Evolutionary conservation across 805 yeast genomes (phyloP).

Genomic region (Suhomyces xylopsoci): DNA sequence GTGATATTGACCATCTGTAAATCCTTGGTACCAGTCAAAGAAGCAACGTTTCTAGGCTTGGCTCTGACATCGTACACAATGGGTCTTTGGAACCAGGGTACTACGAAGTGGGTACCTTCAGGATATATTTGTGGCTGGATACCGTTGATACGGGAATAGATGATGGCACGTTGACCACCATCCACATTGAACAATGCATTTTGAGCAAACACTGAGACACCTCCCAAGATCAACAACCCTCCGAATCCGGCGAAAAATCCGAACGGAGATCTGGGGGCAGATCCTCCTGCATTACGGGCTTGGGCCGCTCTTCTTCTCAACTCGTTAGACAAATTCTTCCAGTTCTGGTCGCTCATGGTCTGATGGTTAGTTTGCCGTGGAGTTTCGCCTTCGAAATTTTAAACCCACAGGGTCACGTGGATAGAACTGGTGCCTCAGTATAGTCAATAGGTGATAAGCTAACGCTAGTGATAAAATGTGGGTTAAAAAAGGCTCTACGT

Average conservation of each 20-base stretch:
- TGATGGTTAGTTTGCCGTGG: neutral
- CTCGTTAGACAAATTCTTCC: slow-evolving; percentile 41
- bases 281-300: slow-evolving; percentile 23
- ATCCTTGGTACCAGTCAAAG: slow-evolving; percentile 96
- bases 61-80: slow-evolving; percentile 93
- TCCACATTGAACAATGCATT: slow-evolving; percentile 65
- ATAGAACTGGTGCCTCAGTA: neutral
- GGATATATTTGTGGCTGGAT: slow-evolving; percentile 76
- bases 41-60: slow-evolving; percentile 92
- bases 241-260: slow-evolving; percentile 43
- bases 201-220: slow-evolving; percentile 38
- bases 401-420: neutral
- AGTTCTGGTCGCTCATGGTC: slow-evolving; percentile 40
- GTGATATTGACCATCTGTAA: slow-evolving; percentile 98
- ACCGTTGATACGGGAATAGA: slow-evolving; percentile 85
- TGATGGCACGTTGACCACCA: slow-evolving; percentile 98
- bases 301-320: slow-evolving; percentile 39
- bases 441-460: neutral
- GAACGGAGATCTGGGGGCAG: slow-evolving; percentile 34
- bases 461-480: neutral
- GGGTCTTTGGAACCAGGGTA: slow-evolving; percentile 95
- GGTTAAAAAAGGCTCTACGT: neutral
- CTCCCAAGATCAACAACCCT: slow-evolving; percentile 39
- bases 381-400: neutral
- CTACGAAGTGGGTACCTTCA: slow-evolving; percentile 92